These are phyloP conservation scores for Fomitopsis schrenkii DNA, from an alignment of 1,284 basidiomycete genomes.

Conservation along the genomic window DNA sequence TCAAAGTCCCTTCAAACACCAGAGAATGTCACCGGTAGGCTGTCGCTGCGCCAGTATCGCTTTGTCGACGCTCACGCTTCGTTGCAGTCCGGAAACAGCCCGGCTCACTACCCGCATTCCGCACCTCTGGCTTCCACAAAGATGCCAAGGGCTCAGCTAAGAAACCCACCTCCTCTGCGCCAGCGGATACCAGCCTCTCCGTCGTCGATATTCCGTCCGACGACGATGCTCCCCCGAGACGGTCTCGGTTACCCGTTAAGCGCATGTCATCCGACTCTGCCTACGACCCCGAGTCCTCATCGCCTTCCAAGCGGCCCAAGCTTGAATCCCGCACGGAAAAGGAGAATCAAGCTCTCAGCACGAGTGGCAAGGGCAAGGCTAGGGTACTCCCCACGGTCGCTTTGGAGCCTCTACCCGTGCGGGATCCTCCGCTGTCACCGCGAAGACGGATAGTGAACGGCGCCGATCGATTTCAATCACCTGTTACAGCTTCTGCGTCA, in stretches of 20 bases:
- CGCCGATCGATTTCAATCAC: background rate
- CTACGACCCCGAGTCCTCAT: conserved; percentile 5
- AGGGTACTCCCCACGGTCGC: conserved; percentile 5
- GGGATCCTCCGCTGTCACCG: background rate
- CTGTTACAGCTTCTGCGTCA: background rate
- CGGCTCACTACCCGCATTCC: conserved; percentile 20
- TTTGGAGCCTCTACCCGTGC: background rate
- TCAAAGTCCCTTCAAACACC: conserved; percentile 17
- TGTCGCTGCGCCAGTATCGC: background rate
- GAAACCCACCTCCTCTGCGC: background rate
- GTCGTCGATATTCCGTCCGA: conserved; percentile 18
- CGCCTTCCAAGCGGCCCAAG: conserved; percentile 23
- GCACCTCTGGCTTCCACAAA: conserved; percentile 28
- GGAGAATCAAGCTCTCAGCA: conserved; percentile 19
- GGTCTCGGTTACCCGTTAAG: conserved; percentile 21
- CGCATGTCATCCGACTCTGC: conserved; percentile 20
- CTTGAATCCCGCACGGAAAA: conserved; percentile 18
- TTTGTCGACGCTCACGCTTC: background rate
- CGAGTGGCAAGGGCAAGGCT: conserved; percentile 25
- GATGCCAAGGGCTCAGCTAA: conserved; percentile 14
- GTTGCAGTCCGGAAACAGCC: conserved; percentile 12
- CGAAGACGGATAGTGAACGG: background rate
- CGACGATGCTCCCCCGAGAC: conserved; percentile 15
- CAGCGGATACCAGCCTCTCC: conserved; percentile 11
- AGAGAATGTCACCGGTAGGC: conserved; percentile 13